Base-by-base conservation (phyloP, 140 eudicot genomes). In the Stevia rebaudiana region DNA sequence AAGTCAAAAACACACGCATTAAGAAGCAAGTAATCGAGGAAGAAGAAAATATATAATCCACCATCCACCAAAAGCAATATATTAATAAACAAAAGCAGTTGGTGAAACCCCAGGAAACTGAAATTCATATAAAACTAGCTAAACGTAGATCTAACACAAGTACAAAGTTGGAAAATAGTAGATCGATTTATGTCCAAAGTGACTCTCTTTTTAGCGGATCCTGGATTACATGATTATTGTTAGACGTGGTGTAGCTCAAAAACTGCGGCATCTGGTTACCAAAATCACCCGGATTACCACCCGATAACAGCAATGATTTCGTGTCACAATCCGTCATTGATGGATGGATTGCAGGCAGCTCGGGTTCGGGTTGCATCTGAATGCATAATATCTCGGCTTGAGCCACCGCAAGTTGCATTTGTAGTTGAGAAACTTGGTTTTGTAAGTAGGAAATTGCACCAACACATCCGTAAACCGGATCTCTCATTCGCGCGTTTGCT, bases 391-490 rank as follows among this genome's bases (percentile, higher is more conserved):
- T 90, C 86, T 90, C 97, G 6, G 97, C 94, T 76, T 90, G 97
- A 62, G 97, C 97, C 3, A 90, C 83, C 0, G 97, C 95, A 13
- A 90, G 80, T 53, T 90, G 97, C 97, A 84, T 90, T 72, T 90
- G 94, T 18, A 90, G 76, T 74, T 90, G 90, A 0, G 94, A 86
- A 11, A 90, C 97, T 75, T 90, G 95, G 35, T 82, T 84, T 67
- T 90, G 97, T 52, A 90, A 59, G 61, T 72, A 86, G 10, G 97
- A 86, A 17, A 90, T 90, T 39, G 97, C 97, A n/a, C 97, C 97
- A 2, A 90, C 97, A 59, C 97, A 90, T 6, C 97, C 97, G 61
- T 90, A 90, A 11, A 90, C 97, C 0, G 97, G 97, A 79, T 90
- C 97, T 65, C 94, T 54, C 82, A 77, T 84, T 59, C 97, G 76